Evolutionary conservation across 1,284 basidiomycete genomes (phyloP).

Genomic region (Sanguinoderma infundibulare): DNA sequence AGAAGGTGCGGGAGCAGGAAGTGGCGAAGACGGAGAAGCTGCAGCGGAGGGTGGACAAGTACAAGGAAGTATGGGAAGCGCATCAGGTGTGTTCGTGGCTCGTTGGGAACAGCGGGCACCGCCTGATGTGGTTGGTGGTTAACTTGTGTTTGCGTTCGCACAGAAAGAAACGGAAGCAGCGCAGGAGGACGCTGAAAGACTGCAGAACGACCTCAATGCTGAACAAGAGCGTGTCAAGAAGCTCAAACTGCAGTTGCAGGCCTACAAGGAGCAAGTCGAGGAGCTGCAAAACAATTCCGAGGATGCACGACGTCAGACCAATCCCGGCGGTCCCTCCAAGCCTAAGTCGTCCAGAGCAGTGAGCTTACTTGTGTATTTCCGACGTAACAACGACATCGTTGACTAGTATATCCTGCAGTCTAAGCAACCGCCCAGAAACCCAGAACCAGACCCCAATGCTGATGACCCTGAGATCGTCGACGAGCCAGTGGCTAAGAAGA

Average conservation of each 20-base stretch:
- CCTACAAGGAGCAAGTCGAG: conserved; percentile 28
- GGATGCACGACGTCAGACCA: background rate
- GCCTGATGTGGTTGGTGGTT: background rate
- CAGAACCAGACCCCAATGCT: conserved; percentile 3
- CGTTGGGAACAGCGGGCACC: too few relatives aligned
- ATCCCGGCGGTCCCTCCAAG: background rate
- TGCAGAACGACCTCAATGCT: conserved; percentile 36
- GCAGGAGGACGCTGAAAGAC: conserved; percentile 34
- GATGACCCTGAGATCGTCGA: conserved; percentile 14
- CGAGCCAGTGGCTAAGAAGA: conserved; percentile 12
- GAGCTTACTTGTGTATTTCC: background rate
- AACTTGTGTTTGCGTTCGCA: background rate
- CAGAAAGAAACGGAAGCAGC: conserved; percentile 41
- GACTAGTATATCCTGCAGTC: background rate
- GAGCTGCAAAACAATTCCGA: conserved; percentile 15
- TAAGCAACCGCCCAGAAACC: background rate
- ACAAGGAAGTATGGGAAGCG: conserved; percentile 27
- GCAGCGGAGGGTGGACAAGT: conserved; percentile 29
- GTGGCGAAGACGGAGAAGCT: conserved; percentile 28
- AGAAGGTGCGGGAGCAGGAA: conserved; percentile 30
- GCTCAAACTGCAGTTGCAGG: conserved; percentile 47
- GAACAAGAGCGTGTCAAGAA: conserved; percentile 42
- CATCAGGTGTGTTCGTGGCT: conserved; percentile 16
- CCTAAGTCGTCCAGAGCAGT: conserved; percentile 10
- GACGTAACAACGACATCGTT: background rate